phyloP scores from a whole-genome alignment of 805 yeast genomes.

The Kurtzmaniella cleridarum region DNA sequence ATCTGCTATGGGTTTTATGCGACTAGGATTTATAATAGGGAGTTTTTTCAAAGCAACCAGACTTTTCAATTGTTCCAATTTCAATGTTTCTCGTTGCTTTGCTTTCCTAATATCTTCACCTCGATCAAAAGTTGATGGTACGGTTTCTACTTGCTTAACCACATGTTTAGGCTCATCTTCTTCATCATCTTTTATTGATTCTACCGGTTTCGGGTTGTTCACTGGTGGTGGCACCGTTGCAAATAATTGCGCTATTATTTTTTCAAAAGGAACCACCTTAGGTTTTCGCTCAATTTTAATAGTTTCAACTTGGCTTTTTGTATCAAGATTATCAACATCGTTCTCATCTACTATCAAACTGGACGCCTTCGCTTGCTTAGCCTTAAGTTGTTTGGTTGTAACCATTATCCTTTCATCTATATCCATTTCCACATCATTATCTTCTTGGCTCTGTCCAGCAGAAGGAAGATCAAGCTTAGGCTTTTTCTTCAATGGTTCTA shows the following conservation, averaged over 20 bases:
- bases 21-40: constrained; percentile 32
- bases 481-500: constrained; percentile 19
- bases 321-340: neutral
- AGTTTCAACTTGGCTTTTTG: neutral
- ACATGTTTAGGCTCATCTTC: constrained; percentile 14
- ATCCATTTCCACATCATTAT: constrained; percentile 11
- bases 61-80: constrained; percentile 30
- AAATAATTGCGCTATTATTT: constrained; percentile 9
- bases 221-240: constrained; percentile 34
- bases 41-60: constrained; percentile 43
- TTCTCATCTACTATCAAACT: constrained; percentile 22
- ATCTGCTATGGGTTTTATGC: neutral
- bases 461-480: constrained; percentile 21
- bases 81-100: constrained; percentile 18
- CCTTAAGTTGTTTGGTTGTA: constrained; percentile 29
- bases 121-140: constrained; percentile 10
- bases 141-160: constrained; percentile 21
- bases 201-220: constrained; percentile 25
- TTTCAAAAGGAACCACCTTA: neutral
- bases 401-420: constrained; percentile 29
- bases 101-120: constrained; percentile 19
- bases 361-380: constrained; percentile 26
- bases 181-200: constrained; percentile 25
- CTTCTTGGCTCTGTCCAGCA: constrained; percentile 33
- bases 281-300: neutral